Percentiles rank a stretch among this genome's conserved stretches.
These are phyloP conservation scores for Penicillium steckii DNA, from an alignment of 495 filamentous ascomycete species.

Conservation along the genomic window DNA sequence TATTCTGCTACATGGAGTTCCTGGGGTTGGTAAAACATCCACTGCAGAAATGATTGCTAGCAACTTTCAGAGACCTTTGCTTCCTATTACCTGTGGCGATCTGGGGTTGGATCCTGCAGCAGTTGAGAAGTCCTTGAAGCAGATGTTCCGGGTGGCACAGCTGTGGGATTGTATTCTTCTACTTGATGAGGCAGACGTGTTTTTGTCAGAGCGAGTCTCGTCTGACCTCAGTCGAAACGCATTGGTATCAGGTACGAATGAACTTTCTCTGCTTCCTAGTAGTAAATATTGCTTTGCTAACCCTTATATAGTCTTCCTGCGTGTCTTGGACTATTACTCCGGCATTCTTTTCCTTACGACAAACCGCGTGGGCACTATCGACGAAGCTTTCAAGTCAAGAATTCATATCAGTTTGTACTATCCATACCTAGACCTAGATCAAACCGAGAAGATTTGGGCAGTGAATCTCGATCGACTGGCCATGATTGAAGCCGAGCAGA, in stretches of 20 bases:
- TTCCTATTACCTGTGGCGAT: conserved; percentile 51
- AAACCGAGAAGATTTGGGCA: neutral
- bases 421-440: neutral
- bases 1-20: conserved; percentile 55
- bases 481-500: neutral
- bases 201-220: neutral
- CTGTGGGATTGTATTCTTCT: conserved; percentile 56
- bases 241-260: conserved; percentile 1
- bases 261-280: neutral
- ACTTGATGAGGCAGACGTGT: conserved; percentile 13
- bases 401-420: conserved; percentile 41
- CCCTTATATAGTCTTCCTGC: conserved; percentile 3
- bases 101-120: conserved; percentile 46
- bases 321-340: conserved; percentile 12
- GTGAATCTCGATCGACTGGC: conserved; percentile 1
- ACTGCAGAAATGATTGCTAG: conserved; percentile 57
- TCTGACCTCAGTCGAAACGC: neutral
- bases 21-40: conserved; percentile 59
- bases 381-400: conserved; percentile 52
- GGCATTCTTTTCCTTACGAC: conserved; percentile 60
- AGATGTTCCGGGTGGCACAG: conserved; percentile 46
- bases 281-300: neutral
- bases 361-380: conserved; percentile 48
- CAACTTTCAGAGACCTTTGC: conserved; percentile 48
- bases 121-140: conserved; percentile 47